Percentiles rank a stretch among this genome's conserved stretches.
phyloP scores from a whole-genome alignment of 768 basidiomycete species.

The Hysterangium stoloniferum region DNA sequence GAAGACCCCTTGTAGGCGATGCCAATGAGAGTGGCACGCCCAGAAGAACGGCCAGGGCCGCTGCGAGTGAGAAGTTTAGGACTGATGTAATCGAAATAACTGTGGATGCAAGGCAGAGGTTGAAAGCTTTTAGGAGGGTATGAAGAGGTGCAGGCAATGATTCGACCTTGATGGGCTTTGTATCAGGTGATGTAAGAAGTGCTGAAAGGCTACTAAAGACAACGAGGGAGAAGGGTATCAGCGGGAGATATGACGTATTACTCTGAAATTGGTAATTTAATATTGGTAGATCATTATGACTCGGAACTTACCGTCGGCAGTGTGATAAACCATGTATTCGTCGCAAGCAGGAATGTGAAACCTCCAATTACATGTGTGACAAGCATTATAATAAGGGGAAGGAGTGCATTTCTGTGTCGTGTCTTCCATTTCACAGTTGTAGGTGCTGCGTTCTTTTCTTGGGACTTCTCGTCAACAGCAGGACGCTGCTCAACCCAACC shows the following conservation, averaged over 20 bases:
- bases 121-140: slow-evolving; percentile 58
- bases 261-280: background rate
- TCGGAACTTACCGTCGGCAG: background rate
- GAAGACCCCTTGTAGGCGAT: slow-evolving; percentile 3
- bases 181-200: slow-evolving; percentile 3
- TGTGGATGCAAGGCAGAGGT: slow-evolving; percentile 78
- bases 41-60: slow-evolving; percentile 54
- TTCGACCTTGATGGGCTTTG: background rate
- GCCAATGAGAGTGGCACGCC: slow-evolving; percentile 54
- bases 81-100: slow-evolving; percentile 81
- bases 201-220: slow-evolving; percentile 10
- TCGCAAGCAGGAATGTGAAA: slow-evolving; percentile 41
- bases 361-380: slow-evolving; percentile 50
- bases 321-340: slow-evolving; percentile 36
- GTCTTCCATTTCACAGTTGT: slow-evolving; percentile 32
- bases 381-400: slow-evolving; percentile 44
- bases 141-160: slow-evolving; percentile 27
- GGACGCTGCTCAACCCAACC: slow-evolving; percentile 36
- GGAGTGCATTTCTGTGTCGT: slow-evolving; percentile 47
- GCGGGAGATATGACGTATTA: slow-evolving; percentile 7
- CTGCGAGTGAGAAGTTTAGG: slow-evolving; percentile 89
- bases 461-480: background rate
- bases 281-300: background rate
- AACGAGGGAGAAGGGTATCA: slow-evolving; percentile 3
- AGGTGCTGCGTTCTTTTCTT: background rate